A percentile compares a stretch with the other conserved stretches of the same genome.
phyloP scores from a whole-genome alignment of 2,329 filamentous ascomycete genomes.

The Periglandula ipomoeae region DNA sequence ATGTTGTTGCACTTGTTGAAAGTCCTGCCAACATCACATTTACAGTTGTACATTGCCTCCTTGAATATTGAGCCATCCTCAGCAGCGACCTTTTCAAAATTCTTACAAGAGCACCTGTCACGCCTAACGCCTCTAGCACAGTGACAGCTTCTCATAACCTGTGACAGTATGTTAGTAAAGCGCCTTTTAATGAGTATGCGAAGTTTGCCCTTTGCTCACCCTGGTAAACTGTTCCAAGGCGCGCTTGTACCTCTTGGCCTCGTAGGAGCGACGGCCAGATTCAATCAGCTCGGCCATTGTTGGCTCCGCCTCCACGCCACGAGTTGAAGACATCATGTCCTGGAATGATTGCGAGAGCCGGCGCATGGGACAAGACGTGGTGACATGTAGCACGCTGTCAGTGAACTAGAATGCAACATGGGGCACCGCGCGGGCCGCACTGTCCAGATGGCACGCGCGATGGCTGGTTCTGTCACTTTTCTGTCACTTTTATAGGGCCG shows the following conservation, averaged over 20 bases:
- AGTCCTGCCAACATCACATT: slow-evolving; percentile 24
- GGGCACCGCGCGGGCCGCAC: not conserved
- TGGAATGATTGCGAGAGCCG: slow-evolving; percentile 8
- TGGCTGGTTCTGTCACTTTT: not conserved
- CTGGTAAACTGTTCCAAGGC: slow-evolving; percentile 29
- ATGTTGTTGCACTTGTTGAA: slow-evolving; percentile 30
- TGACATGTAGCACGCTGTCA: not conserved
- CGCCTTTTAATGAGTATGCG: not conserved
- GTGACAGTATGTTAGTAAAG: not conserved
- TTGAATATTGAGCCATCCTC: slow-evolving; percentile 29
- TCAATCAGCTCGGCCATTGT: slow-evolving; percentile 14
- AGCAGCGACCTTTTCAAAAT: slow-evolving; percentile 25
- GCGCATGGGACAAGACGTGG: slow-evolving; percentile 4
- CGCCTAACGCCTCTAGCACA: slow-evolving; percentile 26
- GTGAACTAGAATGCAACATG: not conserved
- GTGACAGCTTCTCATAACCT: slow-evolving; percentile 28
- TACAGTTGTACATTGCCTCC: slow-evolving; percentile 32
- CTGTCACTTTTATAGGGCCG: too few species aligned
- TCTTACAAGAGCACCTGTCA: slow-evolving; percentile 29
- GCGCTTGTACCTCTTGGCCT: slow-evolving; percentile 22
- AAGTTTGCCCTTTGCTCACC: slow-evolving; percentile 12
- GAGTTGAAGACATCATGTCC: slow-evolving; percentile 9
- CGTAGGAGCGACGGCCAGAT: slow-evolving; percentile 25
- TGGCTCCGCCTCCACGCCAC: slow-evolving; percentile 1
- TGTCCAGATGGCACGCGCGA: not conserved